These are phyloP conservation scores for Fomitiporia mediterranea DNA, from an alignment of 1,284 basidiomycete genomes.

Conservation along the genomic window DNA sequence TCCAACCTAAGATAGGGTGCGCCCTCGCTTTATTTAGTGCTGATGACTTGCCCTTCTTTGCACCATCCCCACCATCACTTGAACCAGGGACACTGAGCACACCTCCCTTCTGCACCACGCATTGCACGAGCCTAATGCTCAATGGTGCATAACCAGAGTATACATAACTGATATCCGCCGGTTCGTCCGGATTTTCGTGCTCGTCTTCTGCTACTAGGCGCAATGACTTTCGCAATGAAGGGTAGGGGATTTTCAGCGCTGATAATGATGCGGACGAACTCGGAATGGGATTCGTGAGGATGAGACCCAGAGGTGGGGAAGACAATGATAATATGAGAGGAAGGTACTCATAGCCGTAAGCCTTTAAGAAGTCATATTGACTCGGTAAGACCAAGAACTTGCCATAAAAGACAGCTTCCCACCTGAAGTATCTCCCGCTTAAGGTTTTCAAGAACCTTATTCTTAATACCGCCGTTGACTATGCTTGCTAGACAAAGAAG, in stretches of 20 bases:
- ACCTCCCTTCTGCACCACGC: conserved; percentile 84
- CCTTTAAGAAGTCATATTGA: conserved; percentile 39
- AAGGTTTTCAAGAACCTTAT: conserved; percentile 81
- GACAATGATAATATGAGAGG: conserved; percentile 82
- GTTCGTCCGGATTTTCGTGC: conserved; percentile 65
- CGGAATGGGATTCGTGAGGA: conserved; percentile 61
- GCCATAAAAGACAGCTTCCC: conserved; percentile 24
- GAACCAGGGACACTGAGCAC: conserved; percentile 65
- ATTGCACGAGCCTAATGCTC: conserved; percentile 88
- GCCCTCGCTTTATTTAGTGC: conserved; percentile 57
- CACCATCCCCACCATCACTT: conserved; percentile 43
- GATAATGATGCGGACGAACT: conserved; percentile 40
- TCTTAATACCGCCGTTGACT: conserved; percentile 81
- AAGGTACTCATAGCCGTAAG: conserved; percentile 89
- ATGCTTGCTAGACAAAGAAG: conserved; percentile 85
- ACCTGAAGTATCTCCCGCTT: conserved; percentile 92
- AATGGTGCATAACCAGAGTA: conserved; percentile 98
- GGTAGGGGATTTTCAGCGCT: conserved; percentile 62
- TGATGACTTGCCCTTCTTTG: conserved; percentile 34
- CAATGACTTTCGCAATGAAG: conserved; percentile 75
- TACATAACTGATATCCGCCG: conserved; percentile 92
- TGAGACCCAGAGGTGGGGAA: conserved; percentile 62
- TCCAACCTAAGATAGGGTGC: conserved; percentile 93
- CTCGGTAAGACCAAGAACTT: conserved; percentile 14
- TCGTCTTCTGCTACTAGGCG: conserved; percentile 87